Evolutionary conservation across 1,284 basidiomycete species (phyloP), one percentile per base, ranked within the genome.

Genomic region (Amylostereum areolatum): DNA sequence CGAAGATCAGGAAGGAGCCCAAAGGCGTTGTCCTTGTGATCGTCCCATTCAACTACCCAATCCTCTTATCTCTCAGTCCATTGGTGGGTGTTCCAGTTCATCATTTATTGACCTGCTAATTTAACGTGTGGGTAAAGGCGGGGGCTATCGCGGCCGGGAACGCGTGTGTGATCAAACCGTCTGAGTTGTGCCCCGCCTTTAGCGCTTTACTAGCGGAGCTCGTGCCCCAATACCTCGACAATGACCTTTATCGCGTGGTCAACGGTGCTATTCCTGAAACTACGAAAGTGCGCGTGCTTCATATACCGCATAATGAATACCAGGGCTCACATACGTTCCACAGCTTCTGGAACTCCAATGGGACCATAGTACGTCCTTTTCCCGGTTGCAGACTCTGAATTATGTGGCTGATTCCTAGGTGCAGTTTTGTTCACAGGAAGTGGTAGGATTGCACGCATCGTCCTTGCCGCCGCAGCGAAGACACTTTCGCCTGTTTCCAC

Each of bases 81-180:
- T 49, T 87, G 57, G 85, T 85, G 51, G 35, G 74, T 60, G 28
- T 33, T 32, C 25, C 29, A 33, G 6, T 8, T 25, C 29, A 18
- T 8, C 18, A 18, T 18, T 18, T 18, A 18, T 18, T 18, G 27
- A 28, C 31, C 25, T n/a, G 12, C 30, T 2, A 5, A 11, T 6
- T 18, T 24, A 9, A 29, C 27, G 9, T 43, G 12, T n/a, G 34
- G 9, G 12, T 47, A 1, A 63, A 90, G 77, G 76, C 81, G 25
- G 82, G 83, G 28, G 92, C 92, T 3, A 80, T 94, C 35, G 85
- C 91, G 0, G 89, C 91, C 10, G 92, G 92, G 1, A 87, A 85
- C 61, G 77, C 85, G 0, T 80, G 78, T 3, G 70, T 87, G 1
- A 50, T 93, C 57, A 95, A 95, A 67, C 87, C 88, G 0, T 90